phyloP scores from a whole-genome alignment of 139 green algal species.

The Auxenochlorella protothecoides region DNA sequence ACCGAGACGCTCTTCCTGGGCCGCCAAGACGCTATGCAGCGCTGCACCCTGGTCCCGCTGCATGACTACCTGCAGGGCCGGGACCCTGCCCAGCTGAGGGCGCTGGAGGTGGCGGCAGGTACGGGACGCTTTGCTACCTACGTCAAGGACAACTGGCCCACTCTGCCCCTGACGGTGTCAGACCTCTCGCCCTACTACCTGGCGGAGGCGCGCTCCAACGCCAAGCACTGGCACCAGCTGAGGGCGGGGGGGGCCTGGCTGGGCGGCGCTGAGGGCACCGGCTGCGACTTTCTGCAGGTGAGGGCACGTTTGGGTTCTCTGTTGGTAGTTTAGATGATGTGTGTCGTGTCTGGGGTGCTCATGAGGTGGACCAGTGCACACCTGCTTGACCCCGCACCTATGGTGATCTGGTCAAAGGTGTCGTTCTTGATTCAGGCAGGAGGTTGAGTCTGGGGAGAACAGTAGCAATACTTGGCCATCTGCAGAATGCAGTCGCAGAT shows the following conservation, averaged over 20 bases:
- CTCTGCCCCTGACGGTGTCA: slow-evolving; percentile 39
- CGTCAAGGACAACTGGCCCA: slow-evolving; percentile 64
- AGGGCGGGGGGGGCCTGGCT: slow-evolving; percentile 18
- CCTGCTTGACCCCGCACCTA: too few relatives aligned
- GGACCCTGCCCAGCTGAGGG: slow-evolving; percentile 10
- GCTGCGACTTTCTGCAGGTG: slow-evolving; percentile 33
- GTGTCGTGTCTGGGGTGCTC: too few relatives aligned
- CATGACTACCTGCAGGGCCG: slow-evolving; percentile 27
- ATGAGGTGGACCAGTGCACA: too few relatives aligned
- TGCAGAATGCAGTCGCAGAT: too few relatives aligned
- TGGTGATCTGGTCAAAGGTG: too few relatives aligned
- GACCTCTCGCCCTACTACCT: slow-evolving; percentile 85
- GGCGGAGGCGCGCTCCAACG: slow-evolving; percentile 44
- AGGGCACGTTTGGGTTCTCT: too few relatives aligned
- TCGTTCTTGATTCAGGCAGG: too few relatives aligned
- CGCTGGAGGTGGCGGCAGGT: slow-evolving; percentile 74
- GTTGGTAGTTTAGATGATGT: too few relatives aligned
- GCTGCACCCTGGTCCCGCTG: slow-evolving; percentile 46
- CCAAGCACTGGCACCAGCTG: slow-evolving; percentile 39
- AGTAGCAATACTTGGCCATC: too few relatives aligned
- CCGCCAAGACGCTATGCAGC: slow-evolving; percentile 81
- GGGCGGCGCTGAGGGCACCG: slow-evolving; percentile 33
- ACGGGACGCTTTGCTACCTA: slow-evolving; percentile 77
- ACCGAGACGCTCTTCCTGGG: slow-evolving; percentile 83
- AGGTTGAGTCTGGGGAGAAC: too few relatives aligned